Evolutionary conservation across 2,329 filamentous ascomycete genomes (phyloP), one percentile per base, ranked within the genome.

Genomic region (Cercospora sesami): DNA sequence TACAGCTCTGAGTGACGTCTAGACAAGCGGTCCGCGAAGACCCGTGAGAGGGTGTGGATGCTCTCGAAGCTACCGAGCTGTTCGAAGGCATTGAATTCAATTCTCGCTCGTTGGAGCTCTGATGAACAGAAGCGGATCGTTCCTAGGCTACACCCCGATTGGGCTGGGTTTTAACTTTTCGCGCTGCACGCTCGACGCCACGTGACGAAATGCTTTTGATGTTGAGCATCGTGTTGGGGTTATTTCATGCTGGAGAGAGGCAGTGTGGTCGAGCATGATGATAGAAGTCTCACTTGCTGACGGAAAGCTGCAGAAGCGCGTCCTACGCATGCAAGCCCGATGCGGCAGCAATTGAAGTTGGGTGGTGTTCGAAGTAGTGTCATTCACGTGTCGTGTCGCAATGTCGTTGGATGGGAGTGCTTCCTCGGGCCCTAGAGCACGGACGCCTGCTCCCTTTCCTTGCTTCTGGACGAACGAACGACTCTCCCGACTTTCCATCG

Each of bases 331-430:
- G 45, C 14, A 5, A 21, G 18, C 18, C 18, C 45, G 21, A 51
- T 51, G 45, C 33, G 12, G 33, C 33, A 36, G 33, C 12, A 36
- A 12, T 36, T 36, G 33, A 36, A 36, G 33, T 36, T 36, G 33
- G 33, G 33, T 36, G 33, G 33, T 63, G 16, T 51, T 42, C 36
- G 36, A 42, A n/a, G 36, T 42, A 42, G 36, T 45, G 48, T 26
- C n/a, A 42, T 63, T 30, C 63, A 65, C 63, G 63, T 36, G 14
- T 42, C 36, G 36, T 65, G 63, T 65, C 63, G 57, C 59, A 42
- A 31, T 51, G 36, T 60, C 55, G 55, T 60, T 65, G 63, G 63
- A 57, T 51, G 30, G 31, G 39, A 53, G 48, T 39, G 21, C 33
- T 16, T 63, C 61, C 45, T 45, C 61, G 42, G 42, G 61, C 42